Conservation (phyloP, 352 stramenopile species). For the Pythium volutum region DNA sequence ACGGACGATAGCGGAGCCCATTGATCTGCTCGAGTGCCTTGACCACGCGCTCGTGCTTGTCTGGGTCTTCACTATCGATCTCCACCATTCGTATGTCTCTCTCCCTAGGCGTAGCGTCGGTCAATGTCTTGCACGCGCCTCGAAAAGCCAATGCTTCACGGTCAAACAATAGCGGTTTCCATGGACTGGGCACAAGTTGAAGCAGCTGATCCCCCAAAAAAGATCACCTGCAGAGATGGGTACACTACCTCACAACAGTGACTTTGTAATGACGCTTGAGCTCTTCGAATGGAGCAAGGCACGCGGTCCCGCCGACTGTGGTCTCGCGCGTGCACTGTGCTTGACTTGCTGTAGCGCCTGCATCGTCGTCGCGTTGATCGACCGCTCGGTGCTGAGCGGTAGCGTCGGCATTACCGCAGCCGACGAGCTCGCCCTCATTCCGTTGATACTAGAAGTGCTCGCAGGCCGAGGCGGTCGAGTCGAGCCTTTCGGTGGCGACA, state of each 20-base stretch:
- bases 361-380: slow-evolving; percentile 37
- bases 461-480: slow-evolving; percentile 6
- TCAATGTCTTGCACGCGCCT: neutral
- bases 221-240: neutral
- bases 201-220: neutral
- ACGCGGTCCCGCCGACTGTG: slow-evolving; percentile 35
- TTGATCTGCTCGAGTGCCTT: slow-evolving; percentile 74
- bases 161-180: neutral
- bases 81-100: neutral
- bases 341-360: slow-evolving; percentile 50
- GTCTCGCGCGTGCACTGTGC: slow-evolving; percentile 33
- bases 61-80: slow-evolving; percentile 21
- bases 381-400: slow-evolving; percentile 2
- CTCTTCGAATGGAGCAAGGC: slow-evolving; percentile 1
- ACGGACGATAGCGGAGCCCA: slow-evolving; percentile 56
- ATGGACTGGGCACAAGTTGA: no score
- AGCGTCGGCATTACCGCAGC: slow-evolving; percentile 4
- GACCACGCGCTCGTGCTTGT: slow-evolving; percentile 57
- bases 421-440: slow-evolving; percentile 6
- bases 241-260: slow-evolving; percentile 20
- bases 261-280: slow-evolving; percentile 18
- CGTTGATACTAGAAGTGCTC: neutral
- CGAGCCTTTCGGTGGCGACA: neutral
- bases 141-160: neutral
- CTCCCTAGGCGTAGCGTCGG: neutral